phyloP scores from a whole-genome alignment of 1,284 basidiomycete genomes.

The Ceratobasidium sp. region DNA sequence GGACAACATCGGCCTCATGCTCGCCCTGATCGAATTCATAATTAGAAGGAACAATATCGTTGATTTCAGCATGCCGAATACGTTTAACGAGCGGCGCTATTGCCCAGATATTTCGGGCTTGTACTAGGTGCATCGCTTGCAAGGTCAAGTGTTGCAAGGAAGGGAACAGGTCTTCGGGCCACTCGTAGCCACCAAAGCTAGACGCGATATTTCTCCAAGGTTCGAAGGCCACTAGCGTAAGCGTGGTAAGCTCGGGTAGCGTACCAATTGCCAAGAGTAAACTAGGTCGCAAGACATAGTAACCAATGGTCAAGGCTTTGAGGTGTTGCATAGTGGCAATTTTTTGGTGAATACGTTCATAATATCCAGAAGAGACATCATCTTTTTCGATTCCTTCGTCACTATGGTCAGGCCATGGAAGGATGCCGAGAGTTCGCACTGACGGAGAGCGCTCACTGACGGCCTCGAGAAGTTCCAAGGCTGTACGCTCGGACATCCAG shows the following conservation, averaged over 20 bases:
- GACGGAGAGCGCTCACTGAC: slow-evolving; percentile 2
- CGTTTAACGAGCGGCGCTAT: not conserved
- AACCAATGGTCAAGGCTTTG: slow-evolving; percentile 79
- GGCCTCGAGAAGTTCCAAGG: not conserved
- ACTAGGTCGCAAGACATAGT: not conserved
- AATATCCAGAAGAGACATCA: not conserved
- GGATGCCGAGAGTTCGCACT: not conserved
- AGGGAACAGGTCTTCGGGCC: not conserved
- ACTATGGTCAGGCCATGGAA: no score
- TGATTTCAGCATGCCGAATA: not conserved
- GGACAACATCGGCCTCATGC: not conserved
- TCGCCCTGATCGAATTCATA: not conserved
- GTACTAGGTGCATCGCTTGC: not conserved
- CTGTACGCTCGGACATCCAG: not conserved
- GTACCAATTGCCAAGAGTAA: not conserved
- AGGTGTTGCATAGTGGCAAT: not conserved
- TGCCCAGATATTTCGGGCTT: not conserved
- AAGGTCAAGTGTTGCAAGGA: not conserved
- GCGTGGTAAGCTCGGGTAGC: not conserved
- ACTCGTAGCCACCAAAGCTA: no score
- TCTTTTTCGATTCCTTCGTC: not conserved
- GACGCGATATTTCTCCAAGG: no score
- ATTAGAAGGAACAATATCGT: not conserved
- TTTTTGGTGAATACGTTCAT: not conserved
- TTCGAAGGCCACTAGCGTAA: no score